A percentile compares a stretch with the other conserved stretches of the same genome.
Evolutionary conservation across 176 grass and related monocot species (phyloP).

Genomic region (Musa itinerans): DNA sequence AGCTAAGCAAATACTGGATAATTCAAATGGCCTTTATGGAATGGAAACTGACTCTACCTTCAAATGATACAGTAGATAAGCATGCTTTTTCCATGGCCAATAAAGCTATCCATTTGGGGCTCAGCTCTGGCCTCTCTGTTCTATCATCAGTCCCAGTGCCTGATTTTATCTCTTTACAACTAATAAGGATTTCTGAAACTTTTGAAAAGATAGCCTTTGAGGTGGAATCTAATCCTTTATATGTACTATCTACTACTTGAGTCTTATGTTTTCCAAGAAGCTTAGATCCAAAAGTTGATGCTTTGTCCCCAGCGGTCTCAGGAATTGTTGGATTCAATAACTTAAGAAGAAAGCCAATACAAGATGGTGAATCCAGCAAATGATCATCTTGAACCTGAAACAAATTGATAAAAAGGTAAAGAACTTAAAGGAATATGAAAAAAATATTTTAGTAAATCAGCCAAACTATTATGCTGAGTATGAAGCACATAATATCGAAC

Average conservation of each 20-base stretch:
- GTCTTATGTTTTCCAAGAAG: slow-evolving; percentile 84
- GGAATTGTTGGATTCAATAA: slow-evolving; percentile 65
- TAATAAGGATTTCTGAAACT: slow-evolving; percentile 88
- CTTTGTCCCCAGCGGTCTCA: slow-evolving; percentile 42
- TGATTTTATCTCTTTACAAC: slow-evolving; percentile 89
- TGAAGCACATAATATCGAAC: no score
- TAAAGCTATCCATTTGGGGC: slow-evolving; percentile 94
- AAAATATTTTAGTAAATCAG: not conserved
- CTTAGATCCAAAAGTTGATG: slow-evolving; percentile 73
- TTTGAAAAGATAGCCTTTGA: slow-evolving; percentile 68
- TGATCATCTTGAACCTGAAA: slow-evolving; percentile 83
- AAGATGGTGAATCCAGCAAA: slow-evolving; percentile 78
- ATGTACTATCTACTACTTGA: slow-evolving; percentile 44
- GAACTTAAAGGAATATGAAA: slow-evolving; percentile 41
- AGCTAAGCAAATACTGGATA: not conserved
- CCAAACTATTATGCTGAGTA: no score
- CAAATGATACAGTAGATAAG: slow-evolving; percentile 76
- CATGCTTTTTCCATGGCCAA: slow-evolving; percentile 98
- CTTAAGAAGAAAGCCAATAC: slow-evolving; percentile 85
- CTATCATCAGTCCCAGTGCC: slow-evolving; percentile 33
- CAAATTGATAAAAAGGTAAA: slow-evolving; percentile 12
- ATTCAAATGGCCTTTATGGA: no score
- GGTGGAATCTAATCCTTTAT: slow-evolving; percentile 66
- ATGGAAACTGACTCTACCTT: slow-evolving; percentile 43
- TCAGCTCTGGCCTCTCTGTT: slow-evolving; percentile 64